Evolutionary conservation across 1,284 basidiomycete genomes (phyloP).

Genomic region (Coniophora puteana): DNA sequence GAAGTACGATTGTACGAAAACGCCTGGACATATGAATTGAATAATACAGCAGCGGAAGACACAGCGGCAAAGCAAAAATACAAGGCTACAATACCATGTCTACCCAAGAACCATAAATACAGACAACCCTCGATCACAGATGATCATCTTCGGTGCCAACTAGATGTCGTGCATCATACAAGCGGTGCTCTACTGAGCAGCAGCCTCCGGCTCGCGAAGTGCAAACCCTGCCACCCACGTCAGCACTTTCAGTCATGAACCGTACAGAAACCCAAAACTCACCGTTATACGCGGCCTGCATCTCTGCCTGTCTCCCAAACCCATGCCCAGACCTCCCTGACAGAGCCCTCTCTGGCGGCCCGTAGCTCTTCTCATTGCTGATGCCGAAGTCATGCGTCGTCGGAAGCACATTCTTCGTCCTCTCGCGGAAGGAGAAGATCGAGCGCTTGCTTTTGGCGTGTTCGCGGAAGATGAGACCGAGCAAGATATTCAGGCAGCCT

Average conservation of each 20-base stretch:
- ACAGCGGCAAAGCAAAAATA: too few species aligned
- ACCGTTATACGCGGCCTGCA: constrained; percentile 62
- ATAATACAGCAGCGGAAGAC: too few species aligned
- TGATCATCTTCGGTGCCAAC: too few species aligned
- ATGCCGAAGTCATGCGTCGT: constrained; percentile 22
- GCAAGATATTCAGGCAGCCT: constrained; percentile 78
- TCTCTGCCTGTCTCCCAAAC: constrained; percentile 76
- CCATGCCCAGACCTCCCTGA: constrained; percentile 55
- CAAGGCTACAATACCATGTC: too few species aligned
- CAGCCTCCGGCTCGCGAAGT: too few species aligned
- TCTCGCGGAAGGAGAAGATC: constrained; percentile 61
- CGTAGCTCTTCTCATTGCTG: constrained; percentile 11
- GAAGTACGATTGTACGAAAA: too few species aligned
- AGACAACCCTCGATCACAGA: too few species aligned
- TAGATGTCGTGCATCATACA: too few species aligned
- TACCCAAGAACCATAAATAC: too few species aligned
- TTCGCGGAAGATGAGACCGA: constrained; percentile 72
- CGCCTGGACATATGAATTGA: too few species aligned
- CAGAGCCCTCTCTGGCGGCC: constrained; percentile 12
- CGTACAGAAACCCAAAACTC: constrained; percentile 10
- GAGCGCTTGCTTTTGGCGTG: constrained; percentile 59
- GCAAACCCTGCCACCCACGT: too few species aligned
- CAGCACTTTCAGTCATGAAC: neutral
- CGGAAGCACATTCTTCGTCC: constrained; percentile 57
- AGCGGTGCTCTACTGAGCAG: too few species aligned